Conservation (phyloP, 2,329 filamentous ascomycete species). For the Claviceps digitariae region DNA sequence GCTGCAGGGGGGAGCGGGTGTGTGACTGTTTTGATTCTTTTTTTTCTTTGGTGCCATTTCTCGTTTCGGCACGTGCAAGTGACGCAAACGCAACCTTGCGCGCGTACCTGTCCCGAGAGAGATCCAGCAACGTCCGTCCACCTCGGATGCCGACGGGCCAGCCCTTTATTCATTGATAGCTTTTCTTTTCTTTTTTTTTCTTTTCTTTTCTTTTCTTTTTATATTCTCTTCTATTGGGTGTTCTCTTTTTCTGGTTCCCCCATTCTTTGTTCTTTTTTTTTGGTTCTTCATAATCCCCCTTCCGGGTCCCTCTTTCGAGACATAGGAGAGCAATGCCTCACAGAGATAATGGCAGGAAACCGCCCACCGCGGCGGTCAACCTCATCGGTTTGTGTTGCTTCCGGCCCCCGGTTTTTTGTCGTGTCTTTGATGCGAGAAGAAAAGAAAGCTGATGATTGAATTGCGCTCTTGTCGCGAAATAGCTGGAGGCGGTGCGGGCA, state of each 20-base stretch:
- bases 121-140: too few species aligned
- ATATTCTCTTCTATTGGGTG: background rate
- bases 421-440: too few species aligned
- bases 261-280: background rate
- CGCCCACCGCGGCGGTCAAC: conserved; percentile 77
- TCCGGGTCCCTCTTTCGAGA: background rate
- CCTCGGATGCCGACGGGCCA: too few species aligned
- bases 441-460: too few species aligned
- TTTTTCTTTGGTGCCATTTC: too few species aligned
- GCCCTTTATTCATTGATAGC: too few species aligned
- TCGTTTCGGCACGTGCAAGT: background rate
- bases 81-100: too few species aligned
- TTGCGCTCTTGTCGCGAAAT: background rate
- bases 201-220: background rate
- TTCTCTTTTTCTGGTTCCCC: background rate
- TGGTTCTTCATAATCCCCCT: background rate
- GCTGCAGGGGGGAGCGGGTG: too few species aligned
- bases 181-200: too few species aligned
- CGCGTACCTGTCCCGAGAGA: too few species aligned
- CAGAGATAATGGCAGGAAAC: conserved; percentile 45
- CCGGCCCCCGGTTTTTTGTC: too few species aligned
- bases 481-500: conserved; percentile 94
- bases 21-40: too few species aligned
- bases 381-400: conserved; percentile 55
- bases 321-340: conserved; percentile 18